Base-by-base conservation (phyloP, 2,329 filamentous ascomycete species). In the Sphaerulina vaccinii region DNA sequence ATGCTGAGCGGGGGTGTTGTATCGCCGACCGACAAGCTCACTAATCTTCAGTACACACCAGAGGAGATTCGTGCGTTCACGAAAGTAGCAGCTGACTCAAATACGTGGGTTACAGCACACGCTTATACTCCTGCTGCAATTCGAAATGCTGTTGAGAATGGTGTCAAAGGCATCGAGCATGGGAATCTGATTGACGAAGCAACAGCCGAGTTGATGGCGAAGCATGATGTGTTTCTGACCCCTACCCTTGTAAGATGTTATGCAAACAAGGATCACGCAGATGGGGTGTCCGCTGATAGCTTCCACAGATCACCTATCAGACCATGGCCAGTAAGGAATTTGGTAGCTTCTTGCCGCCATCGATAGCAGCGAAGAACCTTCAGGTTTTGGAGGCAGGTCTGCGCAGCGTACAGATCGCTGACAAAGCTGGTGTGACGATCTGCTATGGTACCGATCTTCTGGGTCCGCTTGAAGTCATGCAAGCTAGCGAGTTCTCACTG, bases 171-270 rank as follows among this genome's bases (percentile, higher is more conserved):
- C 1, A 82, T 83, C 55, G 81, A 84, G 54, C 81, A 83, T 57
- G 83, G 82, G 19, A 77, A 81, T 13, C 70, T 84, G n/a, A 70
- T 84, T 45, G 85, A 87, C 67, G 79, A 82, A 61, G 72, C 77
- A 22, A 68, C 75, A 55, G 70, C 79, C 0, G 63, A 68, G 39
- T 67, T 77, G 46, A 80, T 82, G 77, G 78, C 74, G 0, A 69
- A 73, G 54, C 73, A 70, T 40, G 70, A 68, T 0, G 70, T 75
- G 2, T 80, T 73, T 61, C 62, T 83, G 7, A 82, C 79, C 1
- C 79, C 80, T 1, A 82, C 79, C 0, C 68, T 82, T 27, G 70
- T 79, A 47, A 38, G 52, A 19, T 22, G 37, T 5, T 21, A 7
- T 22, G 37, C 11, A n/a, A n/a, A n/a, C n/a, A n/a, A n/a, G n/a